phyloP scores from a whole-genome alignment of 345 rosid genomes.

The Rhizophora mangle region DNA sequence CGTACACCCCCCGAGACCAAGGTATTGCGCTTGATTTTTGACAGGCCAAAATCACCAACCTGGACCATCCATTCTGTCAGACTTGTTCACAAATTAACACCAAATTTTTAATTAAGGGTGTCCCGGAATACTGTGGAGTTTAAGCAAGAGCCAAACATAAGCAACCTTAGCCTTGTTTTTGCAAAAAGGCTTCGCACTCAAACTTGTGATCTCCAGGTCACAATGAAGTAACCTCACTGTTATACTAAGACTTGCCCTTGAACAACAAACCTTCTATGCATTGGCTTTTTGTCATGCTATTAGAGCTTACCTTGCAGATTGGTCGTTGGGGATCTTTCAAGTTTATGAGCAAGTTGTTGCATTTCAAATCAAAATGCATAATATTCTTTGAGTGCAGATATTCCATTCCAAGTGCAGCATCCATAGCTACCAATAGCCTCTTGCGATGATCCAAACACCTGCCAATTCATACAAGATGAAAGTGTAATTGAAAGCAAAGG shows the following conservation, averaged over 20 bases:
- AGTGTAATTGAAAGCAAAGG: conserved; percentile 6
- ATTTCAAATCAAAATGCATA: conserved; percentile 96
- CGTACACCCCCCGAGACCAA: conserved; percentile 87
- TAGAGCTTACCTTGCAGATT: conserved; percentile 79
- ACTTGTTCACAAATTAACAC: conserved; percentile 8
- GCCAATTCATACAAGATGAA: conserved; percentile 18
- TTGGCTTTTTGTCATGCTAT: not conserved
- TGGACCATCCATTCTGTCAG: conserved; percentile 21
- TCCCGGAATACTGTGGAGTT: too few relatives aligned
- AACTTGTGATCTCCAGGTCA: too few relatives aligned
- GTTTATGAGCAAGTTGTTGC: conserved; percentile 95
- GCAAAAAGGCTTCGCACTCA: too few relatives aligned
- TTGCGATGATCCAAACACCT: conserved; percentile 90
- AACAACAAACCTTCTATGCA: not conserved
- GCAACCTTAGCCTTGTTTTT: too few relatives aligned
- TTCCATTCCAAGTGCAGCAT: conserved; percentile 99
- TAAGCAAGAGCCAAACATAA: too few relatives aligned
- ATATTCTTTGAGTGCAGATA: conserved; percentile 93
- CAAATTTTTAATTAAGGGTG: not conserved
- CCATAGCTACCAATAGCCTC: conserved; percentile 95
- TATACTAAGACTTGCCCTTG: conserved; percentile 8
- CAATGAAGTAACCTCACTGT: conserved; percentile 13
- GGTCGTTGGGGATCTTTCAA: conserved; percentile 91
- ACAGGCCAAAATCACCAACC: conserved; percentile 88
- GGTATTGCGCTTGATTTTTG: conserved; percentile 77